Evolutionary conservation across 2,329 filamentous ascomycete genomes (phyloP).

Genomic region (Reticulascus tulasneorum): DNA sequence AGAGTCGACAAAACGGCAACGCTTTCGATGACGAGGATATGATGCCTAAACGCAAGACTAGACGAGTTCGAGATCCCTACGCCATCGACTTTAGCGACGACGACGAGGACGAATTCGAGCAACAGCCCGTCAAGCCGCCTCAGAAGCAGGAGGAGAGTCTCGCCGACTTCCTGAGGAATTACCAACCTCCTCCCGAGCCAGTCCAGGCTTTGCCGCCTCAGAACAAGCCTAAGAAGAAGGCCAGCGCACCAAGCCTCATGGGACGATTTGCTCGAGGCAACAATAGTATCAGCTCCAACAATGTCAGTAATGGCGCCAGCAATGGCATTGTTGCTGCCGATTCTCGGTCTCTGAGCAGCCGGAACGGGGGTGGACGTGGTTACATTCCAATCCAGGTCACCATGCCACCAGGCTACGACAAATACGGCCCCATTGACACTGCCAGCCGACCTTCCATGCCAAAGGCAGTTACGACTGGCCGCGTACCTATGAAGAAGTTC

Average conservation of each 20-base stretch:
- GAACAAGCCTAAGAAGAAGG: constrained; percentile 56
- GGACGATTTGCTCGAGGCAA: constrained; percentile 48
- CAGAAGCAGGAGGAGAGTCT: constrained; percentile 61
- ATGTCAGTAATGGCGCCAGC: too few species aligned
- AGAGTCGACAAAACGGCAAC: constrained; percentile 31
- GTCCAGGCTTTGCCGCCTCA: constrained; percentile 28
- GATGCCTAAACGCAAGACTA: constrained; percentile 69
- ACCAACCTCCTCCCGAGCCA: constrained; percentile 58
- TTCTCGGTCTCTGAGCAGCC: constrained; percentile 35
- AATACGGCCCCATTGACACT: constrained; percentile 29
- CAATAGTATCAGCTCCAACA: constrained; percentile 20
- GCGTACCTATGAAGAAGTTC: constrained; percentile 54
- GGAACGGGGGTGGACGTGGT: constrained; percentile 31
- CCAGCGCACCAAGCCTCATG: constrained; percentile 59
- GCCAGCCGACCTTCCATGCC: constrained; percentile 8
- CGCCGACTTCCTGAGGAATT: constrained; percentile 69
- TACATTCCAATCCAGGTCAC: constrained; percentile 52
- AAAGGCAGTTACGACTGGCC: constrained; percentile 25
- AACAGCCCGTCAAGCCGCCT: constrained; percentile 32
- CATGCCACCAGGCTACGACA: constrained; percentile 42
- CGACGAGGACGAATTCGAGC: constrained; percentile 51
- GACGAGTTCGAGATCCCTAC: constrained; percentile 82
- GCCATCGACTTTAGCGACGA: constrained; percentile 81
- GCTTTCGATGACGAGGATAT: constrained; percentile 48
- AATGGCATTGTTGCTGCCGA: constrained; percentile 23